Base-by-base conservation (phyloP, 2,329 filamentous ascomycete species). In the Ascochyta koolunga region DNA sequence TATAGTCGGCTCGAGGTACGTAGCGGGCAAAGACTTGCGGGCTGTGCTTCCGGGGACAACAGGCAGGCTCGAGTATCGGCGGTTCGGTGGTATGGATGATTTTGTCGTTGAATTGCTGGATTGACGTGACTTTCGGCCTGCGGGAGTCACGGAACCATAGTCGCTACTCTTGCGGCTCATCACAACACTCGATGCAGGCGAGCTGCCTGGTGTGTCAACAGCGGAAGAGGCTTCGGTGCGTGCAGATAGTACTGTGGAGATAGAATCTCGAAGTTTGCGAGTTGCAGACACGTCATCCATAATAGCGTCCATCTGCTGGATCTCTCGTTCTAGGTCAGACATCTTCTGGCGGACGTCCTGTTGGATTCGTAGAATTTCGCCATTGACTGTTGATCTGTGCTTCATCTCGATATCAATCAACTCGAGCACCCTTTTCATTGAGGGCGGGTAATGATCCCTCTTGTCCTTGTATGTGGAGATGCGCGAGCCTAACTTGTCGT, bases 381-480 rank as follows among this genome's bases (percentile, higher is more conserved):
- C 95, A 69, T 99, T 98, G 50, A 98, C 91, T 0, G 95, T 98
- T 43, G 97, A 80, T n/a, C 95, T 86, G 69, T 98, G 92, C 70
- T 90, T 90, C 67, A 98, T 89, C n/a, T 95, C 95, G 70, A 91
- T 93, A 65, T 97, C 91, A 44, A 98, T 97, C 70, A 98, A 96
- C 33, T 89, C 87, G 16, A 98, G 78, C 7, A 99, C 91, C 36
- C 93, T 86, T 71, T 95, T 91, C 70, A 99, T 96, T 1, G 95
- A 93, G 9, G 93, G 91, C 1, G 92, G 89, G 68, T 98, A 99
- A 72, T 98, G 93, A 54, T 86, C 86, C 75, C 93, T 96, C 80
- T 98, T 99, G 37, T 90, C 91, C 71, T 97, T 93, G 73, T 96
- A 99, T 65, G 84, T 96, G 73, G 96, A 92, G 36, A 96, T 87